Percentiles rank a stretch among this genome's conserved stretches.
Conservation (phyloP, 2,329 filamentous ascomycete genomes). For the Nakataea oryzae region DNA sequence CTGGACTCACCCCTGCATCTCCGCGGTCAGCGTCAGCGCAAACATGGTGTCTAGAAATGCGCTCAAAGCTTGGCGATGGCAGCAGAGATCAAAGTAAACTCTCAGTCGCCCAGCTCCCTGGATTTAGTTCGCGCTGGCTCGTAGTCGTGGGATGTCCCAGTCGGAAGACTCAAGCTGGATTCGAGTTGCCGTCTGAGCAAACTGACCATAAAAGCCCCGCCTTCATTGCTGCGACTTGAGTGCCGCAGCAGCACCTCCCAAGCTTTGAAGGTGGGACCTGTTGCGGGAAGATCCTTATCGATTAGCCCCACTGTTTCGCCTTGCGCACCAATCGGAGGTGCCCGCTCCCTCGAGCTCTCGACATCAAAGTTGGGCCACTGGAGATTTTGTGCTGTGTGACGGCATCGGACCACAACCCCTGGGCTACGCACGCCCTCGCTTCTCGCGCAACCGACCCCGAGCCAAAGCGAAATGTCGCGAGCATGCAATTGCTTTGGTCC, state of each 20-base stretch:
- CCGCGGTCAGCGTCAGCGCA: conserved; percentile 55
- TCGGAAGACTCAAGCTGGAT: background rate
- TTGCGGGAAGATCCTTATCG: background rate
- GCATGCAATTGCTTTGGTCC: conserved; percentile 61
- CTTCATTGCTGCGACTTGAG: background rate
- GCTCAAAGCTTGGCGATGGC: background rate
- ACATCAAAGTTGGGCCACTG: background rate
- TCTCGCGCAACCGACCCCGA: background rate
- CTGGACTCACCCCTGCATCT: conserved; percentile 52
- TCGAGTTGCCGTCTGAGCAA: background rate
- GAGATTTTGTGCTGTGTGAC: background rate
- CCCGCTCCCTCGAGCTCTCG: background rate
- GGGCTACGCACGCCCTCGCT: background rate
- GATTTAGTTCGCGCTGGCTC: background rate
- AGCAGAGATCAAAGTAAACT: background rate
- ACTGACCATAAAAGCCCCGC: background rate
- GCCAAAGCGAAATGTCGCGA: conserved; percentile 21
- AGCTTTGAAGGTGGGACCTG: background rate
- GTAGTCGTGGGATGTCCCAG: background rate
- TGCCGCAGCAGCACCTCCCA: background rate
- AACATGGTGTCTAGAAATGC: conserved; percentile 41
- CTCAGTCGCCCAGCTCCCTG: too few relatives aligned
- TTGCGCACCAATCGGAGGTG: background rate
- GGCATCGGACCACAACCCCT: conserved; percentile 1
- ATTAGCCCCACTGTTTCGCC: background rate